These are phyloP conservation scores for Lotus japonicus DNA, from an alignment of 306 rosid genomes.

Conservation along the genomic window DNA sequence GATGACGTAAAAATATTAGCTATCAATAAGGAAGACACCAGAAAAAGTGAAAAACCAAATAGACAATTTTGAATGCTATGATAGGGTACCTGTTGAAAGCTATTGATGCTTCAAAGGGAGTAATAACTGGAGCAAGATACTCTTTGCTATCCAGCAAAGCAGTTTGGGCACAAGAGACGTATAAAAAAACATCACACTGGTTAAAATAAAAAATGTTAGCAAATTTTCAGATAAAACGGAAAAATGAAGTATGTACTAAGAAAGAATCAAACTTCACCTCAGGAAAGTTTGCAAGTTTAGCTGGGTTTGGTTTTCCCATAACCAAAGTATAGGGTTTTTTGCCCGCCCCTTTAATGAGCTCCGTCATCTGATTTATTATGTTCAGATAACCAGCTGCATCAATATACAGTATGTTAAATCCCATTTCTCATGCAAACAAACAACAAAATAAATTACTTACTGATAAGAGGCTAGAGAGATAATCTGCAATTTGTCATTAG, in stretches of 20 bases:
- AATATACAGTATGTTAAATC: slow-evolving; percentile 9
- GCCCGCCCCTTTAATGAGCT: slow-evolving; percentile 67
- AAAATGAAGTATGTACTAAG: not conserved
- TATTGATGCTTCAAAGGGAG: slow-evolving; percentile 84
- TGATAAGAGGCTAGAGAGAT: not conserved
- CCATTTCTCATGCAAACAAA: not conserved
- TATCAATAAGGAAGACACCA: not conserved
- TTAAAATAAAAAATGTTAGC: slow-evolving; percentile 15
- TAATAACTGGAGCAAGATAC: slow-evolving; percentile 86
- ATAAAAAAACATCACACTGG: slow-evolving; percentile 86
- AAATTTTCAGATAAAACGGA: slow-evolving; percentile 6
- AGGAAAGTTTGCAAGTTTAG: slow-evolving; percentile 95
- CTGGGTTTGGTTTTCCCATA: slow-evolving; percentile 93
- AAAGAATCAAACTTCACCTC: slow-evolving; percentile 50
- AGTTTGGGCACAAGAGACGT: slow-evolving; percentile 89
- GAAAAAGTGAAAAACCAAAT: not conserved
- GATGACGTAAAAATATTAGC: not conserved
- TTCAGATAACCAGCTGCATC: slow-evolving; percentile 84
- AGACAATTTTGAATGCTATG: not conserved
- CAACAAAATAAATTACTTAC: not conserved
- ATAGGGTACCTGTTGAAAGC: slow-evolving; percentile 78
- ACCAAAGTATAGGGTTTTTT: slow-evolving; percentile 81
- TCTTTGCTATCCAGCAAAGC: slow-evolving; percentile 92
- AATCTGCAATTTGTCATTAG: not conserved
- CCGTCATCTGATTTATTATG: slow-evolving; percentile 78